A percentile compares a stretch with the other conserved stretches of the same genome.
phyloP scores from a whole-genome alignment of 768 basidiomycete genomes.

The Xerocomus brunneocitrinus region DNA sequence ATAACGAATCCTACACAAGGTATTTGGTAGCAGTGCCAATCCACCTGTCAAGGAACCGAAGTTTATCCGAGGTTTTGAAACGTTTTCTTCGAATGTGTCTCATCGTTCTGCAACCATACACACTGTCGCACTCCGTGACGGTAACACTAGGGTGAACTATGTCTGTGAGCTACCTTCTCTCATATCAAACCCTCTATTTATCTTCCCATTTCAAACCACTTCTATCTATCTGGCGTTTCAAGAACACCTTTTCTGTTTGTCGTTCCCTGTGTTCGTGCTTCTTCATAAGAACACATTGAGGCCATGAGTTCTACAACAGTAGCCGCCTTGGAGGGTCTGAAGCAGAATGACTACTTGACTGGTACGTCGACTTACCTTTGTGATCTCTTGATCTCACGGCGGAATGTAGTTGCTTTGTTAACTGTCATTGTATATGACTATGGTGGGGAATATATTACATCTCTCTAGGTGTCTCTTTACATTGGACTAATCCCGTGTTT shows the following conservation, averaged over 20 bases:
- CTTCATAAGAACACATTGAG: neutral
- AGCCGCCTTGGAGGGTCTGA: neutral
- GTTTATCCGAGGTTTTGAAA: too few species aligned
- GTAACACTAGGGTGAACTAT: neutral
- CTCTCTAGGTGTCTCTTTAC: neutral
- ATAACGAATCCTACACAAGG: too few species aligned
- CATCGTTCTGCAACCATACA: too few species aligned
- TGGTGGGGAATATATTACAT: neutral
- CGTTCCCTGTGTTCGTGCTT: neutral
- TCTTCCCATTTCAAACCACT: neutral
- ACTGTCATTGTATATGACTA: constrained; percentile 10
- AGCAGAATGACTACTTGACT: constrained; percentile 2
- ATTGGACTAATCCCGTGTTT: neutral
- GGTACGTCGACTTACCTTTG: neutral
- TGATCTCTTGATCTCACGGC: neutral
- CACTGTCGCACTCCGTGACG: neutral
- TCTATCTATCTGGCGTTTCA: neutral
- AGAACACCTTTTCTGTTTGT: too few species aligned
- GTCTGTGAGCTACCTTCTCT: too few species aligned
- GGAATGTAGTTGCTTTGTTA: constrained; percentile 1
- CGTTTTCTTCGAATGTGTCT: too few species aligned
- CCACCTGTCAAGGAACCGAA: too few species aligned
- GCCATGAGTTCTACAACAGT: neutral
- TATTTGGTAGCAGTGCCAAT: too few species aligned
- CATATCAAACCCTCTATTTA: neutral